Base-by-base conservation (phyloP, 441 rosid genomes). In the Croton setiger region DNA sequence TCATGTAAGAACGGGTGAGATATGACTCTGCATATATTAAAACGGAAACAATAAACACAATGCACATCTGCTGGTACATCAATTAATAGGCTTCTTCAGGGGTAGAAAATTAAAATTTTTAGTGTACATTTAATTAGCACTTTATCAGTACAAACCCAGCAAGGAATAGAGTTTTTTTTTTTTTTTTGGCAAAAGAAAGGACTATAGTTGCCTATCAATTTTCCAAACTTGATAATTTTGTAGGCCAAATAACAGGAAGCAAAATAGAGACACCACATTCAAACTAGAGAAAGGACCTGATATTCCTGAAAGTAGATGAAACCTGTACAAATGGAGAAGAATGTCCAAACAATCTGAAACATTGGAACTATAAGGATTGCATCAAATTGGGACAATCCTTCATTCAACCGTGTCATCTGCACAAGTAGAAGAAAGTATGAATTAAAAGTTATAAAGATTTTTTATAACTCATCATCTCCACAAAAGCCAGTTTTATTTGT, bases 331-430 rank as follows among this genome's bases (percentile, higher is more conserved):
- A 94, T 94, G 72, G 99, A 94, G 80, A 94, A 92, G 87, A 92
- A 94, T 66, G 99, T 92, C 99, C 99, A 94, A 68, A 91, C 98
- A 80, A 94, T 94, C 82, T 94, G 98, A 83, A 94, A 94, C 99
- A 94, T 94, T 7, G 99, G 99, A 83, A 94, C 99, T 64, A 94
- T 94, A 59, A 92, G 92, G 74, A 94, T 92, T 69, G 99, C 99
- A 79, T 94, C 99, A 58, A 87, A 94, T 41, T 87, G 77, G n/a
- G 98, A 79, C 80, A 94, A 79, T 54, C 99, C 99, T 76, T 92
- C 99, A 64, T 94, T 94, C 79, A 94, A 80, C 74, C 99, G 84
- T 47, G 99, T 78, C 99, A 92, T 86, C 99, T 94, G 96, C 77
- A 82, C 53, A 66, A 71, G 57, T 7, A 59, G 41, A 66, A 64